Evolutionary conservation across 108 stramenopile genomes (phyloP), one percentile per base, ranked within the genome.

Genomic region (Epipyxis sp.): DNA sequence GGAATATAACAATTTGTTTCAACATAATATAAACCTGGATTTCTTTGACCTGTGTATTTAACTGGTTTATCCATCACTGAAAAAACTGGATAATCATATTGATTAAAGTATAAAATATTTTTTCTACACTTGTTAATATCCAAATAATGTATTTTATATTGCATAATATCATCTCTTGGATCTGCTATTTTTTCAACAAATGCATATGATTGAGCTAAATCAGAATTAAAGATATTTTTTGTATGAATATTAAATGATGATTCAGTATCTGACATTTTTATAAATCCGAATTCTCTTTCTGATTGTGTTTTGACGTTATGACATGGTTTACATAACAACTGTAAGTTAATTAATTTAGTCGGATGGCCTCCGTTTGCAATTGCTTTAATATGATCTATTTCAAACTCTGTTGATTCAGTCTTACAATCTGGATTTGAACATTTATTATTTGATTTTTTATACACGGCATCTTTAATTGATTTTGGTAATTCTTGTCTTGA

Each of bases 121-220:
- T 57, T 57, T 57, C 54, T 57, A 57, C 54, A 57, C 25, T 57
- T 57, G 25, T 57, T 57, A 20, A 57, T 57, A 57, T 57, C 54
- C 16, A 57, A 20, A 57, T 57, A 20, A 25, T 57, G 25, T 57
- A 57, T 57, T 57, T 25, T 57, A 57, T 57, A 20, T 20, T 57
- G 16, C 25, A 20, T 25, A 16, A 57, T 57, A 57, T 16, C 20
- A 20, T 20, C 25, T 57, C 25, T 57, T 57, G 16, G 16, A 57
- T 57, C 25, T 20, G 20, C 16, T 16, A 57, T 57, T 20, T 25
- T 57, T 57, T 57, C 54, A 57, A 57, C 25, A 57, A 57, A 57
- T 57, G 54, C 54, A 57, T 57, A 57, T 57, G 54, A 20, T 57
- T 25, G 20, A 57, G 20, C 16, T 57, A 57, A 57, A 20, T 16